Percentiles rank a stretch among this genome's conserved stretches.
phyloP scores from a whole-genome alignment of 768 basidiomycete species.

The Brasilioporus rufonigricans region DNA sequence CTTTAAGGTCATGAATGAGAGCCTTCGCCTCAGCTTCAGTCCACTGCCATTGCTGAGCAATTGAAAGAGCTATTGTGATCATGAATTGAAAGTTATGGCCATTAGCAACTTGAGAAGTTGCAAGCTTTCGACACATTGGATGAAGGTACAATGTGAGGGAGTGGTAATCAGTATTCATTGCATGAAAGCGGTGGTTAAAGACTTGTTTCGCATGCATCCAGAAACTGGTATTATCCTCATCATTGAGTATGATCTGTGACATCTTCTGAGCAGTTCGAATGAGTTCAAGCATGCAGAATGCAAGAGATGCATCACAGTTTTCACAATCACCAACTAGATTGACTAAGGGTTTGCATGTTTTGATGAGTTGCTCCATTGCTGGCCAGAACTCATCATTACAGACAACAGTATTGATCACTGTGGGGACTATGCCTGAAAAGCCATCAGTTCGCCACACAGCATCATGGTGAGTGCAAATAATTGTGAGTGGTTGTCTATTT shows the following conservation, averaged over 20 bases:
- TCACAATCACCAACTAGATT: slow-evolving; percentile 28
- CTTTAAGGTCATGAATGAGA: background rate
- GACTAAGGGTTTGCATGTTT: slow-evolving; percentile 13
- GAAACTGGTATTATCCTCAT: slow-evolving; percentile 17
- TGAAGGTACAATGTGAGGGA: slow-evolving; percentile 36
- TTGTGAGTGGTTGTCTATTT: too few species aligned
- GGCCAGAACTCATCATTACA: slow-evolving; percentile 21
- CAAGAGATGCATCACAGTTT: slow-evolving; percentile 29
- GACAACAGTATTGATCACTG: slow-evolving; percentile 20
- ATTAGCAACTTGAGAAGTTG: slow-evolving; percentile 23
- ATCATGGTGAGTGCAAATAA: background rate
- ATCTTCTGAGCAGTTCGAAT: slow-evolving; percentile 24
- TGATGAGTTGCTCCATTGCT: slow-evolving; percentile 27
- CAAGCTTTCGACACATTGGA: slow-evolving; percentile 35
- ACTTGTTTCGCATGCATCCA: slow-evolving; percentile 22
- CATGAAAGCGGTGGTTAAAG: slow-evolving; percentile 32
- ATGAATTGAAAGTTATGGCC: slow-evolving; percentile 19
- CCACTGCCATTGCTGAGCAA: slow-evolving; percentile 25
- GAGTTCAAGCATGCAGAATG: slow-evolving; percentile 37
- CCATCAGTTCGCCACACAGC: background rate
- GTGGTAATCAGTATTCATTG: too few species aligned
- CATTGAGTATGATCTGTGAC: slow-evolving; percentile 9
- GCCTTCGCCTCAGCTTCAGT: slow-evolving; percentile 11
- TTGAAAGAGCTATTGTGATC: slow-evolving; percentile 11
- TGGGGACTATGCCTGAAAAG: background rate